Percentiles rank a stretch among this genome's conserved stretches.
Evolutionary conservation across 1,139 yeast species (phyloP).

Genomic region (Yamadazyma atlantica): DNA sequence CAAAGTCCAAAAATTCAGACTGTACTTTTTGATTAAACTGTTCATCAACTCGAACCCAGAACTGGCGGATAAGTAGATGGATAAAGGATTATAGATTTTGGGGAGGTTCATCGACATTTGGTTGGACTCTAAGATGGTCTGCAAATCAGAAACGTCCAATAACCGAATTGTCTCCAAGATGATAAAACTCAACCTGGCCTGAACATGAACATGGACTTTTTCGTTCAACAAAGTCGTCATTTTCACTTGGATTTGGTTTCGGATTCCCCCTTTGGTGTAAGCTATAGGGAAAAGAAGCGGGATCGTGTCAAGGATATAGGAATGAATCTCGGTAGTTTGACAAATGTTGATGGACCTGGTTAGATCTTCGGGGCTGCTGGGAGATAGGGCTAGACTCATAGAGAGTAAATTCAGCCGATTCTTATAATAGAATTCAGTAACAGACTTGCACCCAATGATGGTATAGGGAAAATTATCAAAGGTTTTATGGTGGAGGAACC

Average conservation of each 20-base stretch:
- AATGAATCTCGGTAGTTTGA: background rate
- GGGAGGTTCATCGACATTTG: background rate
- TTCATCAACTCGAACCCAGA: conserved; percentile 26
- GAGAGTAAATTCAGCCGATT: conserved; percentile 31
- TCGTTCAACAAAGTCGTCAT: conserved; percentile 15
- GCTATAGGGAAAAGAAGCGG: conserved; percentile 46
- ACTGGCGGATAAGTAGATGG: conserved; percentile 22
- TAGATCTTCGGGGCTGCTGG: background rate
- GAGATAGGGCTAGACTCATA: background rate
- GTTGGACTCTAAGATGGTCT: background rate
- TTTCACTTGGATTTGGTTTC: conserved; percentile 33
- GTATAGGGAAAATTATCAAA: conserved; percentile 38
- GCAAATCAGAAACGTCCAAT: conserved; percentile 36
- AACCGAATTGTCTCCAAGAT: conserved; percentile 30
- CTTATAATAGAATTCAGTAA: conserved; percentile 24
- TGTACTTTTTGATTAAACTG: conserved; percentile 20
- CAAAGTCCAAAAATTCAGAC: conserved; percentile 36
- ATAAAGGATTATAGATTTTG: conserved; percentile 1
- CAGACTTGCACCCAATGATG: conserved; percentile 32
- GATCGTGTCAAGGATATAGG: background rate
- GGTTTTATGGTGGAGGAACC: conserved; percentile 36
- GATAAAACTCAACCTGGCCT: conserved; percentile 10
- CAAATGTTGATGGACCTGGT: background rate
- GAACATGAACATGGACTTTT: conserved; percentile 9
- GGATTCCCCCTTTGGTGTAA: conserved; percentile 41